Percentiles rank a stretch among this genome's conserved stretches.
Evolutionary conservation across 768 basidiomycete genomes (phyloP).

Genomic region (Leccinum obscurum): DNA sequence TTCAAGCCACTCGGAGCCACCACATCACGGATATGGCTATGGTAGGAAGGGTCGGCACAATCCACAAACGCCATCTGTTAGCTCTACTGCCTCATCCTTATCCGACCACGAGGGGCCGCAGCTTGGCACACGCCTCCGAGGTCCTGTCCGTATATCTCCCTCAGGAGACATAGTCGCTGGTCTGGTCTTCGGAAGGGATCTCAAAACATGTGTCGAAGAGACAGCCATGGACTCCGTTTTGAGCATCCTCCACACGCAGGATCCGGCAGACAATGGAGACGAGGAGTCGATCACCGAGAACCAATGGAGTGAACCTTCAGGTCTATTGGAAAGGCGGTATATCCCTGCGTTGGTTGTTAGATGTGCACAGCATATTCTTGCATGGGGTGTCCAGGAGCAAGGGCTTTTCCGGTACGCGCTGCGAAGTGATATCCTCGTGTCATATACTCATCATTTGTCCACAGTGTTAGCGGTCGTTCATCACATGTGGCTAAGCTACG

Average conservation of each 20-base stretch:
- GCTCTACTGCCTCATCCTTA: constrained; percentile 50
- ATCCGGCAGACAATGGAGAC: not conserved
- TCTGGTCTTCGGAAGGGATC: constrained; percentile 65
- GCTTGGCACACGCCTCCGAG: constrained; percentile 59
- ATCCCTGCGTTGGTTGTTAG: constrained; percentile 78
- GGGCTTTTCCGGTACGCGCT: constrained; percentile 75
- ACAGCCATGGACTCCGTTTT: constrained; percentile 46
- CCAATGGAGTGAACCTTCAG: constrained; percentile 21
- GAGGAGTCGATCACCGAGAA: constrained; percentile 1
- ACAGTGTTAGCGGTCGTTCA: constrained; percentile 78
- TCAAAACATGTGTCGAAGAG: constrained; percentile 54
- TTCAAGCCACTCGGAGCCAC: constrained; percentile 40
- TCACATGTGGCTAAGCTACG: constrained; percentile 76
- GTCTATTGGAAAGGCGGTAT: constrained; percentile 46
- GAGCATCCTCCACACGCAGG: constrained; percentile 9
- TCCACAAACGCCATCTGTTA: constrained; percentile 60
- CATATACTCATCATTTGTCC: constrained; percentile 11
- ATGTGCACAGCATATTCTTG: constrained; percentile 78
- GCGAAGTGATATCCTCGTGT: not conserved
- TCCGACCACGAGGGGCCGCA: constrained; percentile 51
- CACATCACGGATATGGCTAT: constrained; percentile 18
- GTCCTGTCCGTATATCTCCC: constrained; percentile 42
- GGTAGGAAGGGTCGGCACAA: constrained; percentile 48
- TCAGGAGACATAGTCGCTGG: constrained; percentile 43
- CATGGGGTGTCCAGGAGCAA: constrained; percentile 86